These are phyloP conservation scores for Microdochium paspali DNA, from an alignment of 2,329 filamentous ascomycete genomes.

Conservation along the genomic window DNA sequence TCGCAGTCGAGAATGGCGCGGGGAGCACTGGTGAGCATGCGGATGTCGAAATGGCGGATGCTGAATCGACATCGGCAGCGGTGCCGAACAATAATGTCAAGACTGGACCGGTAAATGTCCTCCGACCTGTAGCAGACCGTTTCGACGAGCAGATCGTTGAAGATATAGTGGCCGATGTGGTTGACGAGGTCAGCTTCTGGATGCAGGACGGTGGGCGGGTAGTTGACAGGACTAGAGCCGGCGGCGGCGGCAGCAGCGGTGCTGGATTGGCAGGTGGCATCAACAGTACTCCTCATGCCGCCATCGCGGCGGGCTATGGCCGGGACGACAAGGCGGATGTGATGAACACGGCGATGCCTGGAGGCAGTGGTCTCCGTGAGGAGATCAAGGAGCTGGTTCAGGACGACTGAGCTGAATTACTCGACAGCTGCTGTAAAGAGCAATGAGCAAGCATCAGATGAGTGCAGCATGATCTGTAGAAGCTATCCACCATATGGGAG, in stretches of 20 bases:
- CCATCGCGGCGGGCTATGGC: slow-evolving; percentile 11
- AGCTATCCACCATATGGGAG: too few relatives aligned
- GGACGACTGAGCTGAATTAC: slow-evolving; percentile 48
- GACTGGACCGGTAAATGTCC: slow-evolving; percentile 10
- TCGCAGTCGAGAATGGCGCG: background rate
- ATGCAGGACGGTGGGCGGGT: slow-evolving; percentile 54
- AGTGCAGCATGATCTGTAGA: too few relatives aligned
- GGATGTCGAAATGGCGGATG: slow-evolving; percentile 3
- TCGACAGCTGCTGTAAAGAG: too few relatives aligned
- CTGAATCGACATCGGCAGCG: background rate
- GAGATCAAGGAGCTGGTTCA: slow-evolving; percentile 59
- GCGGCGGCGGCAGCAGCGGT: background rate
- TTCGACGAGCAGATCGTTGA: slow-evolving; percentile 92
- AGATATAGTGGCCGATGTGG: slow-evolving; percentile 83
- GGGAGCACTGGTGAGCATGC: slow-evolving; percentile 3
- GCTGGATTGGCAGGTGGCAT: background rate
- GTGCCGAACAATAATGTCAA: slow-evolving; percentile 4
- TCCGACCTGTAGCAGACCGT: slow-evolving; percentile 62
- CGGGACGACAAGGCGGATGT: slow-evolving; percentile 33
- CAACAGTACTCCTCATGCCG: background rate
- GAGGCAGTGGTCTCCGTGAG: slow-evolving; percentile 31
- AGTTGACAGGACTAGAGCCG: slow-evolving; percentile 27
- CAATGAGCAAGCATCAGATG: too few relatives aligned
- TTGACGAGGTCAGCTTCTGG: slow-evolving; percentile 92
- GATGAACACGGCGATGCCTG: slow-evolving; percentile 22